phyloP scores from a whole-genome alignment of 202 grass and related monocot genomes.

The Schoenoplectus triqueter region DNA sequence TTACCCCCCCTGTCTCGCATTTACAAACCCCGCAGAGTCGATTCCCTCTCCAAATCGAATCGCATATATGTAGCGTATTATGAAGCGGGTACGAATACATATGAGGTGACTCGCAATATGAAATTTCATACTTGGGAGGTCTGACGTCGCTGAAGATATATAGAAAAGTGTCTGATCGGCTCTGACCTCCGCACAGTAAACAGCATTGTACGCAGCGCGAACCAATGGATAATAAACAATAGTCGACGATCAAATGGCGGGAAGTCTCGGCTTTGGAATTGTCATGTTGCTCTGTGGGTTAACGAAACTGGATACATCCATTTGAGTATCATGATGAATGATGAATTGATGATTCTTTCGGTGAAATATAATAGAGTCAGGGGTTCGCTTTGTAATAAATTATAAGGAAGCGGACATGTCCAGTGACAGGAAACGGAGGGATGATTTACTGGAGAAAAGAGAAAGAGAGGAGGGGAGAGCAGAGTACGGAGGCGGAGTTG shows the following conservation, averaged over 20 bases:
- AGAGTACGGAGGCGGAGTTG: constrained; percentile 24
- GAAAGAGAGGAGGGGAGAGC: neutral
- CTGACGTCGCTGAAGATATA: neutral
- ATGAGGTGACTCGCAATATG: neutral
- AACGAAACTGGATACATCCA: neutral
- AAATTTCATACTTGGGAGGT: neutral
- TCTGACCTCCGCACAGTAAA: constrained; percentile 17
- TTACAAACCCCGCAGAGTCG: neutral
- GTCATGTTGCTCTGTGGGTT: neutral
- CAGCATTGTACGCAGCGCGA: constrained; percentile 20
- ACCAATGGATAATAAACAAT: constrained; percentile 20
- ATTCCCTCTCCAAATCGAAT: neutral
- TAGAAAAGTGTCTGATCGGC: neutral
- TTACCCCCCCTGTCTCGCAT: constrained; percentile 15
- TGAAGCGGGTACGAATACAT: neutral
- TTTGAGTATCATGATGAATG: neutral
- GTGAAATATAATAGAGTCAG: no score
- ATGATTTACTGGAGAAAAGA: neutral
- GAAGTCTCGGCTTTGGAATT: constrained; percentile 7
- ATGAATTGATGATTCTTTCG: no score
- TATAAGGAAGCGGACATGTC: neutral
- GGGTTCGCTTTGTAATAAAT: no score
- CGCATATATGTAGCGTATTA: neutral
- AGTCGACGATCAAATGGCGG: constrained; percentile 26
- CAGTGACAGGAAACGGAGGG: neutral